phyloP scores from a whole-genome alignment of 2,329 filamentous ascomycete genomes.

The Botrytis tulipae region DNA sequence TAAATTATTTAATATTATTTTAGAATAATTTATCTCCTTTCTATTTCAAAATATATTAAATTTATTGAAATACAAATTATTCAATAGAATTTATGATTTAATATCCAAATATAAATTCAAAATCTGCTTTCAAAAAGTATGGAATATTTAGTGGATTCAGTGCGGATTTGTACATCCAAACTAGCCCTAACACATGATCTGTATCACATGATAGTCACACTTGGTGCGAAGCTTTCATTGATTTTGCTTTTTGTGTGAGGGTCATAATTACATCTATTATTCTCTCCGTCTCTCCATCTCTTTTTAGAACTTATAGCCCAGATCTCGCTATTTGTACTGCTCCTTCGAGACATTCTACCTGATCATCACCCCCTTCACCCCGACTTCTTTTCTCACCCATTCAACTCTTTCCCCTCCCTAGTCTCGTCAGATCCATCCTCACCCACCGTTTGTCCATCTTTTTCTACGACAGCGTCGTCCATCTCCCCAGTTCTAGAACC shows the following conservation, averaged over 20 bases:
- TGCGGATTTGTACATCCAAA: too few relatives aligned
- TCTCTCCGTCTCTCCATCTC: background rate
- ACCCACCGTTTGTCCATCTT: too few relatives aligned
- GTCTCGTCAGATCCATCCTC: too few relatives aligned
- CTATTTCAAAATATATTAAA: too few relatives aligned
- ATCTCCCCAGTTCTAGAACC: background rate
- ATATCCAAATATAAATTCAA: too few relatives aligned
- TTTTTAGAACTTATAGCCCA: background rate
- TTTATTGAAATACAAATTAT: too few relatives aligned
- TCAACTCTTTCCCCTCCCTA: background rate
- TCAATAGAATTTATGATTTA: too few relatives aligned
- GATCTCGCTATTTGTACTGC: background rate
- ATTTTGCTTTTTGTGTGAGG: background rate
- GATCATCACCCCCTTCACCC: background rate
- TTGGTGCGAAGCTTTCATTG: background rate
- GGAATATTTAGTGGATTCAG: too few relatives aligned
- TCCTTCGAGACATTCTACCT: background rate
- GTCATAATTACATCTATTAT: background rate
- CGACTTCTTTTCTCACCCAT: background rate
- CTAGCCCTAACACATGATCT: too few relatives aligned
- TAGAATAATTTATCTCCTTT: too few relatives aligned
- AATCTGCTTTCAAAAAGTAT: too few relatives aligned
- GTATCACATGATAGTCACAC: background rate
- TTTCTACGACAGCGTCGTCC: fast-evolving
- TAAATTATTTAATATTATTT: too few relatives aligned